Evolutionary conservation across 306 rosid genomes (phyloP), one percentile per base, ranked within the genome.

Genomic region (Trichosanthes truncata): DNA sequence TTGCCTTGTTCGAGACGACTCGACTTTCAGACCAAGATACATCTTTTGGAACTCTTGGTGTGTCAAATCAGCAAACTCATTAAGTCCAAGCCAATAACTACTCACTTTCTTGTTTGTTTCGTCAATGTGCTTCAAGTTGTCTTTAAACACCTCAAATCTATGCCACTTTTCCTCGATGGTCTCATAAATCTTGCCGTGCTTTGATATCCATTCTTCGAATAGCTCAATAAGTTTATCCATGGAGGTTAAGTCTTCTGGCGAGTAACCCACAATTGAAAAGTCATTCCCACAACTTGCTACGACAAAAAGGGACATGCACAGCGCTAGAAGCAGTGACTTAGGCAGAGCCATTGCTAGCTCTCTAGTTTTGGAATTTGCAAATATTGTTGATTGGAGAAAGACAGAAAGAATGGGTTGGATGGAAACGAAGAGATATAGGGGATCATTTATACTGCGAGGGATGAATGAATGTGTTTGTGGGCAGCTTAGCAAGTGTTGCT

Each of bases 21-120:
- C 87, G 29, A 80, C 71, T 71, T 82, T 88, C 12, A 87, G 83
- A 0, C 91, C 90, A 0, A 89, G 80, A 74, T 86, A 86, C 82
- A 33, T 88, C 8, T 55, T 73, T 69, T 80, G 81, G 48, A 91
- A 89, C 84, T 91, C 93, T 51, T 91, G 87, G 65, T 89, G 89
- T 74, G 79, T 91, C 83, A 91, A 71, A 87, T 89, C 93, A 46
- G 90, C 91, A 83, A 89, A 91, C 84, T 91, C 91, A 25, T 89
- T 91, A 41, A 91, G 67, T 15, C 96, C 96, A 36, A 91, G 90
- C 93, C 93, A 88, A 75, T 85, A 91, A 85, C 85, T 91, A 38
- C 48, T 88, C 29, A 84, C 84, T 41, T 57, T 66, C 82, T 84
- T 86, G 78, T 89, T 91, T 12, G 78, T 86, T 59, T 88, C 91